Percentiles rank a stretch among this genome's conserved stretches.
These are phyloP conservation scores for Claviceps sp. DNA, from an alignment of 2,329 filamentous ascomycete species.

Conservation along the genomic window DNA sequence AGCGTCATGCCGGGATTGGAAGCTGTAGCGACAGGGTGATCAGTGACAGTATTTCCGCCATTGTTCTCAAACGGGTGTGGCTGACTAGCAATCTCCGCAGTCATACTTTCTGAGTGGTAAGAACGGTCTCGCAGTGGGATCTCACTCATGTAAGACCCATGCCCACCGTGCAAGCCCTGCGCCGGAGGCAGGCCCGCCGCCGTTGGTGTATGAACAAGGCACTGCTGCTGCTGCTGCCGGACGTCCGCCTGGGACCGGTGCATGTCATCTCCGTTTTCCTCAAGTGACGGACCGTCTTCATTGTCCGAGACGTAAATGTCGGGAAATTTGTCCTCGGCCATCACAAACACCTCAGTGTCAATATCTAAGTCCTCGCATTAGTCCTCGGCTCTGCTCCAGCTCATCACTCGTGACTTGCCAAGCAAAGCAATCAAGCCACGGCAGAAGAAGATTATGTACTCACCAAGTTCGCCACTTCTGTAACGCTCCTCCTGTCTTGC, in stretches of 20 bases:
- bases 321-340: constrained; percentile 36
- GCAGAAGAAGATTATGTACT: constrained; percentile 9
- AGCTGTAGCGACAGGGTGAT: constrained; percentile 20
- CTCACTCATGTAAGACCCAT: constrained; percentile 26
- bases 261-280: constrained; percentile 29
- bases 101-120: constrained; percentile 28
- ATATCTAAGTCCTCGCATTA: constrained; percentile 4
- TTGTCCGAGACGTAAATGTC: constrained; percentile 35
- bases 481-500: constrained; percentile 43
- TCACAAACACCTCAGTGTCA: constrained; percentile 32
- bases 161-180: constrained; percentile 17
- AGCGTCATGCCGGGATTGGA: constrained; percentile 24
- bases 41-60: constrained; percentile 20
- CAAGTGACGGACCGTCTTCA: constrained; percentile 26
- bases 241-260: constrained; percentile 19
- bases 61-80: constrained; percentile 28
- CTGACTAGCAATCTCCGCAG: constrained; percentile 26
- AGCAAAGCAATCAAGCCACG: background rate
- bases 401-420: background rate
- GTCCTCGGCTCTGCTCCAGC: background rate
- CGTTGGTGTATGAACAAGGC: constrained; percentile 21
- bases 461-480: constrained; percentile 44
- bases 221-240: constrained; percentile 17
- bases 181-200: constrained; percentile 24
- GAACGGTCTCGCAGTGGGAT: constrained; percentile 29